Base-by-base conservation (phyloP, 352 stramenopile genomes). In the Blastocystis sp. region DNA sequence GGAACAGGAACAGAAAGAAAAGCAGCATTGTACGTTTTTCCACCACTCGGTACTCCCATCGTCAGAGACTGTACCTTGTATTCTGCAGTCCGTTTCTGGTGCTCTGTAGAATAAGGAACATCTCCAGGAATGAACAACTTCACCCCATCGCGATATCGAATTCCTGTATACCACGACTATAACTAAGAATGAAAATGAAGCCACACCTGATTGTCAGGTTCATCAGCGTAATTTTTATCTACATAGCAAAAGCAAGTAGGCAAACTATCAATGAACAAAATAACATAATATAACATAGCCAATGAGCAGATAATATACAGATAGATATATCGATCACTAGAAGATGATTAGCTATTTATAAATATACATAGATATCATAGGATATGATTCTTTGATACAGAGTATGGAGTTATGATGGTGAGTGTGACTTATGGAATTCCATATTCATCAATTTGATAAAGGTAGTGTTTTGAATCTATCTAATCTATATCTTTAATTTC, bases 121-220 rank as follows among this genome's bases (percentile, higher is more conserved):
- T 68, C 53, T 66, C 73, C 73, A 24, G 73, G 73, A 66, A 85
- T 62, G 47, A 69, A 85, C 3, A 85, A 43, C 18, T 64, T 54
- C 26, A 53, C 68, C 30, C 53, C 53, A n/a, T 85, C 55, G 24
- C 73, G 50, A 11, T 85, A 56, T 2, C 11, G 53, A 5, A 47
- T n/a, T 41, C 73, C 73, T n/a, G 26, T 85, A n/a, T 65, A 85
- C 73, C 73, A 85, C 4, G 18, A 13, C 73, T 85, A 85, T 4
- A 4, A n/a, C 16, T 45, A 13, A 78, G 16, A 55, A 13, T 20
- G 39, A 55, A 11, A 39, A 13, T 4, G 20, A 30, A 59, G 20
- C 30, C 16, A 13, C 56, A 78, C 66, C 11, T 45, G 26, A 30
- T 66, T 85, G 26, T 47, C 26, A 3, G 73, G 73, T 45, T 85